Evolutionary conservation across 768 basidiomycete species (phyloP).

Genomic region (Leucocoprinus sp.): DNA sequence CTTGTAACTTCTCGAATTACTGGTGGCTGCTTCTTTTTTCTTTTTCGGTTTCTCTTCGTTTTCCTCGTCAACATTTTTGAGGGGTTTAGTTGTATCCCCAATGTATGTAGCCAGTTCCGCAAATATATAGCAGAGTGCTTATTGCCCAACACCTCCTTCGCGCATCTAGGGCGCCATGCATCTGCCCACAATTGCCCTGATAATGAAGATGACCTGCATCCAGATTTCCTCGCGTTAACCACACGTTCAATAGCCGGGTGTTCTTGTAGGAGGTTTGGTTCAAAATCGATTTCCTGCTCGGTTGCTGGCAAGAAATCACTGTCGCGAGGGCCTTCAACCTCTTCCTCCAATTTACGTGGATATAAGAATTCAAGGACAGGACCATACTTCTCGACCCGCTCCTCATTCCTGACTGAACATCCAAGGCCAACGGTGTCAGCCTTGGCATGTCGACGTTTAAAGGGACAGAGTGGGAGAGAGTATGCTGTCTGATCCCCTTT

Average conservation of each 20-base stretch:
- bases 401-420: neutral
- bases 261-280: conserved; percentile 9
- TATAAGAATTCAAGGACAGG: neutral
- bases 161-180: conserved; percentile 67
- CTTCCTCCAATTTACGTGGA: conserved; percentile 1
- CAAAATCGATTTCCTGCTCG: neutral
- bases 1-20: conserved; percentile 46
- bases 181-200: conserved; percentile 55
- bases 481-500: conserved; percentile 46
- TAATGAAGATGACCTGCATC: conserved; percentile 16
- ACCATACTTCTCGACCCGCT: neutral
- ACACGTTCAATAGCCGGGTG: conserved; percentile 48
- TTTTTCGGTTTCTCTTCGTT: conserved; percentile 17
- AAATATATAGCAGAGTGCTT: conserved; percentile 61
- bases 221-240: conserved; percentile 16
- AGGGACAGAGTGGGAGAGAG: conserved; percentile 12
- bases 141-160: conserved; percentile 75
- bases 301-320: neutral
- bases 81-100: conserved; percentile 47
- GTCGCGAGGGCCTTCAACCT: neutral
- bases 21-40: conserved; percentile 45
- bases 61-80: conserved; percentile 12
- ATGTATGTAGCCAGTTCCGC: conserved; percentile 71
- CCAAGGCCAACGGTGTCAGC: neutral
- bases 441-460: conserved; percentile 7